Evolutionary conservation across 2,329 filamentous ascomycete species (phyloP), one percentile per base, ranked within the genome.

Genomic region (Nothopassalora personata): DNA sequence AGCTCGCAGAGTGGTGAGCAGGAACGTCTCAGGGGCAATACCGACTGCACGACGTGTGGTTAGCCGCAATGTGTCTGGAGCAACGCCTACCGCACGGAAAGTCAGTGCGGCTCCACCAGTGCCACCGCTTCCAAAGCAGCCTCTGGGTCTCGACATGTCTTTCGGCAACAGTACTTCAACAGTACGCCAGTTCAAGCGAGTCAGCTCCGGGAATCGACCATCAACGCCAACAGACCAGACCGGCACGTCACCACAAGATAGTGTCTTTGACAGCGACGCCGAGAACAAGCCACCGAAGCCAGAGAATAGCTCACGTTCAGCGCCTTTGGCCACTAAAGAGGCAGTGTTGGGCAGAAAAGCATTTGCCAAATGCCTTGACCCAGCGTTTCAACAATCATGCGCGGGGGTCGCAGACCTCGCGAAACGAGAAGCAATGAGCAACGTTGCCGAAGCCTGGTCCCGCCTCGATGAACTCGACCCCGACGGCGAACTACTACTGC

Each of bases 151-250:
- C 1, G 91, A 97, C 69, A 87, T 96, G 80, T 95, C 88, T 5
- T 97, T 95, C 75, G 94, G 93, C 54, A 97, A 97, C 74, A 89
- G 87, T 7, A 90, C 90, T 1, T 97, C 93, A 0, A 96, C 92
- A 15, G 90, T 96, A 65, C 87, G 92, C 56, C 87, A 96, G 54
- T 97, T 97, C 79, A 89, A 90, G 64, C 86, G 93, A 27, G 91
- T 96, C 0, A 94, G 92, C 0, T 73, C 72, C 2, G 68, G 63
- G 27, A 57, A 62, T 45, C 54, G 63, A 5, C 63, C 66, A 5
- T 53, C 62, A 6, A 66, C 66, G 5, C 68, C 65, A 27, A 59
- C 61, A 9, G 66, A 66, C 15, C 62, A 64, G 18, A 59, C 54
- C 15, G 56, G 57, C 15, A 55, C 59, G 23, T 67, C 66, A 36